Evolutionary conservation across 306 rosid species (phyloP).

Genomic region (Cucurbita moschata): DNA sequence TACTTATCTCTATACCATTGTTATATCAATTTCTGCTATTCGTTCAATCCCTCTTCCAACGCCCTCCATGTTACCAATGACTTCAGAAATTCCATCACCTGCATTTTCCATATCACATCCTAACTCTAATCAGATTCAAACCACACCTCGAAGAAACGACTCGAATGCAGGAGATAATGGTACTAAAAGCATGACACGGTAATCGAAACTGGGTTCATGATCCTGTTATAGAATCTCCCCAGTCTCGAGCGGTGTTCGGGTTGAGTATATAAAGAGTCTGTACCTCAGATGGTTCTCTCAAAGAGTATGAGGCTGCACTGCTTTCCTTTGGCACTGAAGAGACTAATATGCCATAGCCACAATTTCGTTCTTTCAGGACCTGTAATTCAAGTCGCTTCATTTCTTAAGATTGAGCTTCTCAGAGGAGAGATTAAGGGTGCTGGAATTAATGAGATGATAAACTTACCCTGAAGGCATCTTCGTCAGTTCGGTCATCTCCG

Average conservation of each 20-base stretch:
- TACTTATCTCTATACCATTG: not conserved
- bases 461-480: constrained; percentile 86
- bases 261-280: not conserved
- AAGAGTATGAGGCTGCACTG: constrained; percentile 56
- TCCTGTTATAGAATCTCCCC: not conserved
- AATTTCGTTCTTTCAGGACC: constrained; percentile 63
- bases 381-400: constrained; percentile 12
- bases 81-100: constrained; percentile 92
- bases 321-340: constrained; percentile 72
- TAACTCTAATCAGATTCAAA: too few relatives aligned
- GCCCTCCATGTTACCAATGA: constrained; percentile 58
- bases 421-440: not conserved
- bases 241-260: not conserved
- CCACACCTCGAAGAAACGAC: too few relatives aligned
- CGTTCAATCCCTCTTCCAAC: not conserved
- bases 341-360: constrained; percentile 78
- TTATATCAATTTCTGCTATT: too few relatives aligned
- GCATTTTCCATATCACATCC: constrained; percentile 3
- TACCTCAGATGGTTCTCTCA: constrained; percentile 88
- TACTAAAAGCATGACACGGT: too few relatives aligned
- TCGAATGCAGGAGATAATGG: too few relatives aligned
- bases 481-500: constrained; percentile 91
- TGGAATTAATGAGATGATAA: not conserved
- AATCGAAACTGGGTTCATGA: not conserved
- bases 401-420: not conserved